phyloP scores from a whole-genome alignment of 1,284 basidiomycete genomes.

The Pulchroboletus neoregius region DNA sequence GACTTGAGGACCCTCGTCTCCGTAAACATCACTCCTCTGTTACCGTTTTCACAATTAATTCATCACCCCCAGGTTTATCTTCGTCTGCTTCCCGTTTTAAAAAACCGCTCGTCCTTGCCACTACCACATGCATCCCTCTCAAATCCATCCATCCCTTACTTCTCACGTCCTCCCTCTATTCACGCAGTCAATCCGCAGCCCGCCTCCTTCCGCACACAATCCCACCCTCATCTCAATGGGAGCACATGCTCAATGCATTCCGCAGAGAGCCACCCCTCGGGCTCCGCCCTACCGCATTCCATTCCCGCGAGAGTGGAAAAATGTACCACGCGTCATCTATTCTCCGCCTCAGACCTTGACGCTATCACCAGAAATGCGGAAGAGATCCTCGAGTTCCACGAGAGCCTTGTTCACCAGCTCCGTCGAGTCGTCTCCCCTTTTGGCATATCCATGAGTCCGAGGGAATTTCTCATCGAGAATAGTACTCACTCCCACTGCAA shows the following conservation, averaged over 20 bases:
- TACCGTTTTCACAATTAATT: conserved; percentile 24
- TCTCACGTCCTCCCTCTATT: conserved; percentile 34
- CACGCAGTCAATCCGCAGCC: conserved; percentile 19
- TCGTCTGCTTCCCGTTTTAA: conserved; percentile 29
- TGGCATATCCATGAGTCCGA: conserved; percentile 42
- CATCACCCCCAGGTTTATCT: conserved; percentile 30
- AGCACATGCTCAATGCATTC: not conserved
- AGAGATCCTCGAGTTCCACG: conserved; percentile 72
- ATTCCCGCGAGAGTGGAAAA: conserved; percentile 36
- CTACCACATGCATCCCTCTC: conserved; percentile 34
- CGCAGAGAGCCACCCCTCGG: conserved; percentile 11
- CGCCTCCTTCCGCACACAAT: conserved; percentile 20
- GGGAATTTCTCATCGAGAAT: conserved; percentile 16
- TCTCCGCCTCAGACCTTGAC: conserved; percentile 53
- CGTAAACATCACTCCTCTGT: conserved; percentile 40
- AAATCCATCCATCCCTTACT: conserved; percentile 39
- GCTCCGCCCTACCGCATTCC: not conserved
- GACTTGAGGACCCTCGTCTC: conserved; percentile 75
- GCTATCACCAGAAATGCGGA: conserved; percentile 68
- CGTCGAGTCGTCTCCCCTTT: conserved; percentile 51
- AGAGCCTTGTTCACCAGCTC: conserved; percentile 62
- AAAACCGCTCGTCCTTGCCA: conserved; percentile 39
- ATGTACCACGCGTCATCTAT: conserved; percentile 40
- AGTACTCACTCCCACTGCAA: not conserved
- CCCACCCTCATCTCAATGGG: conserved; percentile 18